Percentiles rank a stretch among this genome's conserved stretches.
These are phyloP conservation scores for Boletus edulis DNA, from an alignment of 768 basidiomycete genomes.

Conservation along the genomic window DNA sequence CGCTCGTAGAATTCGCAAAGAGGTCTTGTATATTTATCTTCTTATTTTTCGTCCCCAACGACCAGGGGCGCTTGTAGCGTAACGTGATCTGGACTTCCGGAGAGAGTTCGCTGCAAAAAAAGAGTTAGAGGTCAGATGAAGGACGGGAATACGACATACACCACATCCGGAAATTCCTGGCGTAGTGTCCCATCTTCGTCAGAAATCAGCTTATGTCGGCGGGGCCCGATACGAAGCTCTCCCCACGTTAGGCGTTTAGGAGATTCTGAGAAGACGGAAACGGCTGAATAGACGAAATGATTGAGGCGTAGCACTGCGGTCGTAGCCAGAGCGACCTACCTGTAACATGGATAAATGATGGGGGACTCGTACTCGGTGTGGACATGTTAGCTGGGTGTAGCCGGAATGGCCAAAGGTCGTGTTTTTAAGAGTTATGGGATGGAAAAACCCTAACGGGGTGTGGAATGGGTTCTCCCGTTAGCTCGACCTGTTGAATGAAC, in stretches of 20 bases:
- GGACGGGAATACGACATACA: background rate
- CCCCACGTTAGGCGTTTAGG: background rate
- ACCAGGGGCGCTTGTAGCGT: background rate
- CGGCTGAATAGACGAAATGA: background rate
- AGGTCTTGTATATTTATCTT: background rate
- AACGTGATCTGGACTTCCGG: background rate
- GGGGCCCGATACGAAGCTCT: background rate
- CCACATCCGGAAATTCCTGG: background rate
- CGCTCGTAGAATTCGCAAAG: background rate
- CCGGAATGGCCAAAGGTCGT: no score
- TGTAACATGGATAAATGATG: background rate
- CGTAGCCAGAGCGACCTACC: background rate
- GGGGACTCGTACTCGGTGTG: background rate
- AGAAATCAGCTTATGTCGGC: background rate
- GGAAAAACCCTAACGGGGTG: no score
- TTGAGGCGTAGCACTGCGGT: no score
- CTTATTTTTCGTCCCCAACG: background rate
- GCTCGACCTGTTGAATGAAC: no score
- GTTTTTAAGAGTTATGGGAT: no score
- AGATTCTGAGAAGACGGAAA: background rate
- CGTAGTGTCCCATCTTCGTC: background rate
- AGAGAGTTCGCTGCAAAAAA: background rate
- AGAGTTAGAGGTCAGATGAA: background rate
- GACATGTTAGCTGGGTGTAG: background rate
- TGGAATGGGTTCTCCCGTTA: no score